Evolutionary conservation across 352 stramenopile species (phyloP).

Genomic region (Phytopythium aichiense): DNA sequence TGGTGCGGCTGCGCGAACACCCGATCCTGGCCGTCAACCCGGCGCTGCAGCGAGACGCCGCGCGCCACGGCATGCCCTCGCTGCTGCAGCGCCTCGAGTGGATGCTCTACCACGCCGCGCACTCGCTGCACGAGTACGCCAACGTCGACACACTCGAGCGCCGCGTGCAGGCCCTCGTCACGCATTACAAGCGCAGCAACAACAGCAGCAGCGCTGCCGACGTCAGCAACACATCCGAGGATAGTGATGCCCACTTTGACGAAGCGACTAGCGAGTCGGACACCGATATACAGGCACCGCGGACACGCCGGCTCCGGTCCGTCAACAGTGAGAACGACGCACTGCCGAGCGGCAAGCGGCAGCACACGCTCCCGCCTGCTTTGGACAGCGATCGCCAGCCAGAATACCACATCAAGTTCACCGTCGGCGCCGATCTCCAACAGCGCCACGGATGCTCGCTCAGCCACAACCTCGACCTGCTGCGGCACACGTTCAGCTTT

Average conservation of each 20-base stretch:
- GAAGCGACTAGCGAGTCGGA: conserved; percentile 10
- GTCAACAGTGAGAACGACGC: conserved; percentile 1
- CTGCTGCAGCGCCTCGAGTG: conserved; percentile 72
- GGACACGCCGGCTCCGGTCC: neutral
- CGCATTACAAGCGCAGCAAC: conserved; percentile 39
- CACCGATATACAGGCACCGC: neutral
- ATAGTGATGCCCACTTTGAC: conserved; percentile 14
- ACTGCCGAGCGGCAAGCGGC: conserved; percentile 3
- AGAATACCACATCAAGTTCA: neutral
- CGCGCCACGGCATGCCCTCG: conserved; percentile 24
- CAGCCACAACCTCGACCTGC: conserved; percentile 49
- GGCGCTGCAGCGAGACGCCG: conserved; percentile 4
- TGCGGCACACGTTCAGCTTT: conserved; percentile 54
- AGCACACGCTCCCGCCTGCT: neutral
- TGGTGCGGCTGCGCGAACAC: conserved; percentile 34
- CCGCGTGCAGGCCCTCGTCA: conserved; percentile 70
- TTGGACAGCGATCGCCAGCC: neutral
- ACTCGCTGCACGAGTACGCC: conserved; percentile 62
- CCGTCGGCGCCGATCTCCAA: conserved; percentile 3
- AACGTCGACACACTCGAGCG: conserved; percentile 60
- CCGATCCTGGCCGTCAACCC: conserved; percentile 20
- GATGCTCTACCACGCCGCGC: conserved; percentile 68
- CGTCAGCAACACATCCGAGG: conserved; percentile 6
- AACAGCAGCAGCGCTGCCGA: conserved; percentile 6
- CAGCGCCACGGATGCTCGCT: conserved; percentile 24